Base-by-base conservation (phyloP, 345 rosid species). In the Passiflora organensis region DNA sequence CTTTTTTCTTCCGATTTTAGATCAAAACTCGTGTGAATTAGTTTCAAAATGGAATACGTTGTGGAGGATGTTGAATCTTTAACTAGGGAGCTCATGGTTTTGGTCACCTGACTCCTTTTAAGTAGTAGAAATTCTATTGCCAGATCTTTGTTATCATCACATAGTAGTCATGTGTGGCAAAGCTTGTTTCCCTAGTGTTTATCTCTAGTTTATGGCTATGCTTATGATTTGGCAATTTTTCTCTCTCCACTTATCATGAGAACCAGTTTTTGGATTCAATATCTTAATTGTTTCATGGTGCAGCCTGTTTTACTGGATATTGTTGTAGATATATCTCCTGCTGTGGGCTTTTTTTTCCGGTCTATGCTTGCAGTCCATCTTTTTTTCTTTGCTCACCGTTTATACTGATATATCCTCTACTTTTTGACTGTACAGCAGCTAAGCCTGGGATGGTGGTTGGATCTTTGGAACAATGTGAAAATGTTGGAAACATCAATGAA, bases 371-470 rank as follows among this genome's bases (percentile, higher is more conserved):
- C 46, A n/a, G 20, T 54, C 13, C 22, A 18, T 2, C 53, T 22
- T 59, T n/a, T n/a, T n/a, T n/a, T n/a, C 14, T 48, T 37, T n/a
- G 2, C 22, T 16, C 6, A 12, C 21, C 23, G 11, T 22, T 23
- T 0, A 10, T 14, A 5, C 13, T 20, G n/a, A 19, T 0, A 14
- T 2, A 16, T 34, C 15, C 15, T 22, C 16, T 15, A 14, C 5
- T 20, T 8, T 10, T 50, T 39, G 8, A 4, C 25, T 23, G 50
- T 5, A 10, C 32, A 38, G 13, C 87, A 86, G 96, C 91, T 55
- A 89, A 81, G 72, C 86, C 97, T 21, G 91, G 96, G 65, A 80
- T 91, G 67, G 83, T 77, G 1, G 82, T 93, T 1, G 99, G 86
- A 72, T 76, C 94, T 25, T 78, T 72, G 25, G 32, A 74, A 62